phyloP scores from a whole-genome alignment of 495 filamentous ascomycete species.

The Beverwykella pulmonaria region DNA sequence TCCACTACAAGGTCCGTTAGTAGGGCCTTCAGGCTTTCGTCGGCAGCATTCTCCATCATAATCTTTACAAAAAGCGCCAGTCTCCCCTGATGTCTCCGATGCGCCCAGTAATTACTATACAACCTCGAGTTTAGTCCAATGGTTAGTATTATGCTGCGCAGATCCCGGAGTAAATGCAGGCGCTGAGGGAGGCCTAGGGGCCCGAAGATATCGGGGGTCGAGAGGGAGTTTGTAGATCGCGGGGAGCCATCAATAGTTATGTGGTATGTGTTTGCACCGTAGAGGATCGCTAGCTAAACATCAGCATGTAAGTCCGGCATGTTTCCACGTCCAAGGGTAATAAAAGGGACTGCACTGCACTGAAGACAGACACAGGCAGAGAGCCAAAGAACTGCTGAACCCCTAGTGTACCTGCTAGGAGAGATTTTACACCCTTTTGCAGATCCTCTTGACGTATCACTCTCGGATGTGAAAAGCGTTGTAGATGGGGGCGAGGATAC shows the following conservation, averaged over 20 bases:
- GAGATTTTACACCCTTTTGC: too few relatives aligned
- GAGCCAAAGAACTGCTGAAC: too few relatives aligned
- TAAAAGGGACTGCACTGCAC: too few relatives aligned
- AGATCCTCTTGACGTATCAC: neutral
- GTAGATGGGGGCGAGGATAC: neutral
- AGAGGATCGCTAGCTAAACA: slow-evolving; percentile 26
- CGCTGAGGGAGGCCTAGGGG: neutral
- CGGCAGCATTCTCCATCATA: slow-evolving; percentile 19
- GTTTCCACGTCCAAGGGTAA: too few relatives aligned
- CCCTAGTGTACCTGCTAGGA: too few relatives aligned
- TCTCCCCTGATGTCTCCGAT: slow-evolving; percentile 11
- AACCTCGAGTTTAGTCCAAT: neutral
- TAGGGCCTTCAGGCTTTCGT: slow-evolving; percentile 4
- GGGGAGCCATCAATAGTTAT: slow-evolving; percentile 8
- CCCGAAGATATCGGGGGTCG: slow-evolving; percentile 16
- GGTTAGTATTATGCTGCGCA: slow-evolving; percentile 5
- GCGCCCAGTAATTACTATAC: neutral
- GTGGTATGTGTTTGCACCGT: slow-evolving; percentile 15
- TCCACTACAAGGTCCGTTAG: neutral
- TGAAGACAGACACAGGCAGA: too few relatives aligned
- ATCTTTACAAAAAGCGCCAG: slow-evolving; percentile 17
- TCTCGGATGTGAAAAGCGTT: too few relatives aligned
- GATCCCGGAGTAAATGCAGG: slow-evolving; percentile 17
- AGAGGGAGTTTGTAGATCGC: slow-evolving; percentile 6
- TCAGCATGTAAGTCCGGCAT: too few relatives aligned